Evolutionary conservation across 192 early-diverging fungal species (phyloP).

Genomic region (Cladochytrium replicatum): DNA sequence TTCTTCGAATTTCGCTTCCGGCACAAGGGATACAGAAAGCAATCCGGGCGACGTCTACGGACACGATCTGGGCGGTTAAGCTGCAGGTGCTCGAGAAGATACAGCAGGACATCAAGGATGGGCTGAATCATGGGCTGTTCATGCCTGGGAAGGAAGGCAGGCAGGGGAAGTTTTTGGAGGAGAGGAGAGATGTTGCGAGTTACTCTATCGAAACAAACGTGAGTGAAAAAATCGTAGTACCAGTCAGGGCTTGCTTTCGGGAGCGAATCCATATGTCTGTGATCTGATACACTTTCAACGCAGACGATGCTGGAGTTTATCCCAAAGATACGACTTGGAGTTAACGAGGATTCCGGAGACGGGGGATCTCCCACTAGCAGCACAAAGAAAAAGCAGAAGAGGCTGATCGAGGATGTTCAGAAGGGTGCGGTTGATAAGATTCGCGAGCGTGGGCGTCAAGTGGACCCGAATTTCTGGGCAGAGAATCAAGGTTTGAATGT

Average conservation of each 20-base stretch:
- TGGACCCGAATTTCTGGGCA: slow-evolving; percentile 41
- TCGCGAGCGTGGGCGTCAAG: slow-evolving; percentile 25
- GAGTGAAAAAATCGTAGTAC: no score
- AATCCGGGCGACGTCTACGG: slow-evolving; percentile 15
- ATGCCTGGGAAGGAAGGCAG: slow-evolving; percentile 23
- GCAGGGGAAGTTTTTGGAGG: slow-evolving; percentile 38
- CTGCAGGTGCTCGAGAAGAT: slow-evolving; percentile 39
- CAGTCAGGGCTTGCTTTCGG: slow-evolving; percentile 9
- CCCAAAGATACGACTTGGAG: slow-evolving; percentile 21
- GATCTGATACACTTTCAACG: neutral
- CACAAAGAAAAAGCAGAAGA: slow-evolving; percentile 46
- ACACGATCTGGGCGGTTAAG: slow-evolving; percentile 37
- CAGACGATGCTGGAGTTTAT: slow-evolving; percentile 39
- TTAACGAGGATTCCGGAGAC: slow-evolving; percentile 12
- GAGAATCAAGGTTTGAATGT: slow-evolving; percentile 39
- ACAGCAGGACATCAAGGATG: slow-evolving; percentile 31
- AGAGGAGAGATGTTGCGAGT: slow-evolving; percentile 19
- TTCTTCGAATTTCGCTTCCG: slow-evolving; percentile 35
- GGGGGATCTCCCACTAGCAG: slow-evolving; percentile 25
- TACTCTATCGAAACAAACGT: slow-evolving; percentile 33
- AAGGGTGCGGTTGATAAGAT: slow-evolving; percentile 38
- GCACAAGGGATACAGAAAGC: slow-evolving; percentile 30
- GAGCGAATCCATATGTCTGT: slow-evolving; percentile 6
- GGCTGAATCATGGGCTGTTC: slow-evolving; percentile 37
- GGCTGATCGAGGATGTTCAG: slow-evolving; percentile 35